Conservation (phyloP, 352 stramenopile genomes). For the Phytophthora hybrid region DNA sequence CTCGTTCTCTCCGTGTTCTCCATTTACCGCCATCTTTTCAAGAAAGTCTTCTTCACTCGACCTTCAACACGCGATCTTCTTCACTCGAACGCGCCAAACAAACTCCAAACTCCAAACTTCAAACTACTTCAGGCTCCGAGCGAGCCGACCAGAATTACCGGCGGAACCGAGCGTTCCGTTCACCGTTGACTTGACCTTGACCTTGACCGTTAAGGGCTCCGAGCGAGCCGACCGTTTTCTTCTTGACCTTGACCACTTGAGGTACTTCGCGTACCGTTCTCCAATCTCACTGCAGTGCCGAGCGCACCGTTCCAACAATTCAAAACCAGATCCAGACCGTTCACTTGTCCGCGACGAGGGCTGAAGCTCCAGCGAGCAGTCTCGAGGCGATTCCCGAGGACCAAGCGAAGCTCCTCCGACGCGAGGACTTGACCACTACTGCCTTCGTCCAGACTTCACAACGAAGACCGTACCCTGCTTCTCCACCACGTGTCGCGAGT, state of each 20-base stretch:
- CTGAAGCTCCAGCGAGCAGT: neutral
- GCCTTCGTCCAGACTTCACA: neutral
- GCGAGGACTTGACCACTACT: neutral
- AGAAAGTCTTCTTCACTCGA: neutral
- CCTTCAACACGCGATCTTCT: neutral
- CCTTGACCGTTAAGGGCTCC: neutral
- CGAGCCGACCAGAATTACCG: neutral
- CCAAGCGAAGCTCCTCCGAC: neutral
- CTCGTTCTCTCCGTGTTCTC: neutral
- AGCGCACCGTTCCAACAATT: neutral
- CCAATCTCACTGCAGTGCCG: neutral
- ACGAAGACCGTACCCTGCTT: neutral
- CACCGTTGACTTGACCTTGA: neutral
- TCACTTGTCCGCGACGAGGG: neutral
- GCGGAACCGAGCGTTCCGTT: neutral
- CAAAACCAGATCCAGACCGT: neutral
- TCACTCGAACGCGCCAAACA: neutral
- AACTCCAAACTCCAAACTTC: neutral
- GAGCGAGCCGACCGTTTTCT: neutral
- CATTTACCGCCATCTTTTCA: neutral
- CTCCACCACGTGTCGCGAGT: slow-evolving; percentile 1
- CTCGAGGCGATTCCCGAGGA: neutral
- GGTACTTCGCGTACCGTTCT: neutral
- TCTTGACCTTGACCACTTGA: no score
- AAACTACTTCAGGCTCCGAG: neutral